phyloP scores from a whole-genome alignment of 768 basidiomycete species.

The Mycena venus region DNA sequence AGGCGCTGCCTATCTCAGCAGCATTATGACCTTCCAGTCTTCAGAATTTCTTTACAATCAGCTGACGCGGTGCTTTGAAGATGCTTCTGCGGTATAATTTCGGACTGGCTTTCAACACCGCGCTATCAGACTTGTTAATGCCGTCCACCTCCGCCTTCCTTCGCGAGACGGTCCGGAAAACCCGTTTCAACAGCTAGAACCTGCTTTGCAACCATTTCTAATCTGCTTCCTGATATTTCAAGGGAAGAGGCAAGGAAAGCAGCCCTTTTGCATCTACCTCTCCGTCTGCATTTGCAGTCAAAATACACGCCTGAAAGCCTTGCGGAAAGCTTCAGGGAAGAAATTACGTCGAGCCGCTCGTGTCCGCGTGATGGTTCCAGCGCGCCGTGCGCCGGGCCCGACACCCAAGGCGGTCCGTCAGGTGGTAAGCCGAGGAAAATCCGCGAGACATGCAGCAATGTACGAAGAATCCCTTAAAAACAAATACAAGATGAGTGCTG shows the following conservation, averaged over 20 bases:
- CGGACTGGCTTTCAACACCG: neutral
- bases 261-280: neutral
- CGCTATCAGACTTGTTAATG: neutral
- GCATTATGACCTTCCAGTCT: too few relatives aligned
- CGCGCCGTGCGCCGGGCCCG: constrained; percentile 3
- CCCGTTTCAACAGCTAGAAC: neutral
- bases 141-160: neutral
- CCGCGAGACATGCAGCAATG: neutral
- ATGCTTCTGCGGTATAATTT: neutral
- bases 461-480: constrained; percentile 14
- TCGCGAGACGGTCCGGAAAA: neutral
- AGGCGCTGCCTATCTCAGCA: too few relatives aligned
- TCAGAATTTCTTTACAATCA: neutral
- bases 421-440: constrained; percentile 25
- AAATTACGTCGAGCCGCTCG: neutral
- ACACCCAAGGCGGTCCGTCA: constrained; percentile 14
- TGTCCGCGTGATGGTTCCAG: constrained; percentile 14
- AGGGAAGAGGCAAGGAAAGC: neutral
- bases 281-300: too few relatives aligned
- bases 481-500: neutral
- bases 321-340: too few relatives aligned
- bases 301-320: too few relatives aligned
- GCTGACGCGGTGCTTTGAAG: neutral
- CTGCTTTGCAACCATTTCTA: neutral
- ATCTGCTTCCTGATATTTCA: neutral